Evolutionary conservation across 208 protist species (phyloP).

Genomic region (Acanthamoeba culbertsoni): DNA sequence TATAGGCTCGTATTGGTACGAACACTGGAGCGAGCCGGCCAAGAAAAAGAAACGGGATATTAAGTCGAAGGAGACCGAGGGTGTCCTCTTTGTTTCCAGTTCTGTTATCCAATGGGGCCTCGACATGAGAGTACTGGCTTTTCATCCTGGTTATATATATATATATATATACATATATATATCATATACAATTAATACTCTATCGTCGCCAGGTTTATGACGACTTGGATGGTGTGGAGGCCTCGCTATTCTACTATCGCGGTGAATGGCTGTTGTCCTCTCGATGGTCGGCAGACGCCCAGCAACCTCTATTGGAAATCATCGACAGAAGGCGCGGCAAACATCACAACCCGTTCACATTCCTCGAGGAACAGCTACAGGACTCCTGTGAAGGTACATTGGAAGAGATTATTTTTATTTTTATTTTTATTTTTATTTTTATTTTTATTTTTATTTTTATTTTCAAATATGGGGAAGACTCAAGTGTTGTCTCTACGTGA

Average conservation of each 20-base stretch:
- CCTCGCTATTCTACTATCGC: not conserved
- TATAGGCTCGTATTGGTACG: conserved; percentile 29
- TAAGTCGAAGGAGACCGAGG: conserved; percentile 1
- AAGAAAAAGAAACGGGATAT: conserved; percentile 41
- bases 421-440: too few relatives aligned
- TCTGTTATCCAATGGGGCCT: not conserved
- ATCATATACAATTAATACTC: too few relatives aligned
- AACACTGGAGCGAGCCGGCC: conserved; percentile 13
- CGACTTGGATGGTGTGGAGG: conserved; percentile 4
- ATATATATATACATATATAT: too few relatives aligned
- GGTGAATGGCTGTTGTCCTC: not conserved
- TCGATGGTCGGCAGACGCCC: not conserved
- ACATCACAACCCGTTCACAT: conserved; percentile 1
- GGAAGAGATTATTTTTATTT: too few relatives aligned
- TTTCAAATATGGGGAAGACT: too few relatives aligned
- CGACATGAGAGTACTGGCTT: not conserved
- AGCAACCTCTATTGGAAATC: not conserved
- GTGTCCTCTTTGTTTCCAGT: conserved; percentile 1
- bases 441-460: too few relatives aligned
- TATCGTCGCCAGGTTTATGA: not conserved
- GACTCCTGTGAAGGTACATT: not conserved
- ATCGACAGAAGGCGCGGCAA: not conserved
- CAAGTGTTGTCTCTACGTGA: not conserved
- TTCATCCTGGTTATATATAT: not conserved
- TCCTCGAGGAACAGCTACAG: conserved; percentile 28